phyloP scores from a whole-genome alignment of 176 grass and related monocot genomes.

The Themeda triandra region DNA sequence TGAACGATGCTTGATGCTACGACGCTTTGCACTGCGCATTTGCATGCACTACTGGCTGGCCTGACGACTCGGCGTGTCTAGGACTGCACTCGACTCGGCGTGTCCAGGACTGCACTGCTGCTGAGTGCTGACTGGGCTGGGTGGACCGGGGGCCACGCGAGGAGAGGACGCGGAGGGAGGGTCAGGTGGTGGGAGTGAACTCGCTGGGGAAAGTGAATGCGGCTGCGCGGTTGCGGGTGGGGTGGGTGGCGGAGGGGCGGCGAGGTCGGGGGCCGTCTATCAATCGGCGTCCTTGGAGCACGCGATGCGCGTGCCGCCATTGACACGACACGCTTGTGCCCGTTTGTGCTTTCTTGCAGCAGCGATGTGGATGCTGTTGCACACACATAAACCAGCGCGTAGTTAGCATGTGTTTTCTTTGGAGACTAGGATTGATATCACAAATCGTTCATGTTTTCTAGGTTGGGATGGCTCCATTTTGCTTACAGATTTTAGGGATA shows the following conservation, averaged over 20 bases:
- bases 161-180: background rate
- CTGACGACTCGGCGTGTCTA: too few relatives aligned
- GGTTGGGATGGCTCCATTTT: too few relatives aligned
- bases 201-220: conserved; percentile 2
- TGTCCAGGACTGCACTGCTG: background rate
- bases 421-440: too few relatives aligned
- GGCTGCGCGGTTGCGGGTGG: conserved; percentile 10
- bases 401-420: too few relatives aligned
- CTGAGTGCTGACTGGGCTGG: background rate
- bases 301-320: background rate
- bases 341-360: too few relatives aligned
- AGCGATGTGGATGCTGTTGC: too few relatives aligned
- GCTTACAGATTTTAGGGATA: too few relatives aligned
- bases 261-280: too few relatives aligned
- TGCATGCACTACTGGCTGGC: background rate
- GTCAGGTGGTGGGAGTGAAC: background rate
- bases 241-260: background rate
- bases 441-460: too few relatives aligned
- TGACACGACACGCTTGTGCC: too few relatives aligned
- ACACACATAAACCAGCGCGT: too few relatives aligned
- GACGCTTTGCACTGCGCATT: background rate
- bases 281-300: background rate
- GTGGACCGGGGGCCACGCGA: background rate
- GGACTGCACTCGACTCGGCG: background rate
- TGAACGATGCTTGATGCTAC: background rate